Conservation (phyloP, 83 land plant species). For the Picea mariana region DNA sequence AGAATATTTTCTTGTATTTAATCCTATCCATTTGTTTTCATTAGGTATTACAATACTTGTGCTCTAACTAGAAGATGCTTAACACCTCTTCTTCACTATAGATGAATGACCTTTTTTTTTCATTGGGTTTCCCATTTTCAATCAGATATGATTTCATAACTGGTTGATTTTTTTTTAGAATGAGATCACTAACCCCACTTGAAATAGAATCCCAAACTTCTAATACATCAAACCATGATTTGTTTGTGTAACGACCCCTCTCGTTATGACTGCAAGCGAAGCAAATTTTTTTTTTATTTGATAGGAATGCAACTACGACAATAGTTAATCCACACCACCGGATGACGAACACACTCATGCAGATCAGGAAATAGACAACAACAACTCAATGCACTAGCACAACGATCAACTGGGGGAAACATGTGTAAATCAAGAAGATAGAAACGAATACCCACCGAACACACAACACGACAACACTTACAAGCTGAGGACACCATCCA, state of each 20-base stretch:
- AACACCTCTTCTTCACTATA: neutral
- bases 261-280: too few species aligned
- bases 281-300: too few species aligned
- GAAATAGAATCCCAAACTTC: slow-evolving; percentile 66
- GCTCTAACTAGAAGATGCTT: neutral
- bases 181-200: slow-evolving; percentile 66
- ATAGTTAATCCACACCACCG: too few species aligned
- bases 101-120: neutral
- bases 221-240: slow-evolving; percentile 26
- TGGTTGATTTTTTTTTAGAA: slow-evolving; percentile 19
- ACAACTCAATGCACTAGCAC: too few species aligned
- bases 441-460: too few species aligned
- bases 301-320: too few species aligned
- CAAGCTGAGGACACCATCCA: too few species aligned
- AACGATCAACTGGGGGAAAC: too few species aligned
- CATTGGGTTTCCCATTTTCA: neutral
- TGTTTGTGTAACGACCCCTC: neutral
- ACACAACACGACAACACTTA: too few species aligned
- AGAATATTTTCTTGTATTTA: neutral
- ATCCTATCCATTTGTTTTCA: neutral
- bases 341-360: too few species aligned
- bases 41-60: neutral
- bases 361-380: too few species aligned
- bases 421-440: too few species aligned
- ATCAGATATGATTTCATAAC: slow-evolving; percentile 20